Conservation (phyloP, 2,329 filamentous ascomycete genomes). For the Apiospora marii region DNA sequence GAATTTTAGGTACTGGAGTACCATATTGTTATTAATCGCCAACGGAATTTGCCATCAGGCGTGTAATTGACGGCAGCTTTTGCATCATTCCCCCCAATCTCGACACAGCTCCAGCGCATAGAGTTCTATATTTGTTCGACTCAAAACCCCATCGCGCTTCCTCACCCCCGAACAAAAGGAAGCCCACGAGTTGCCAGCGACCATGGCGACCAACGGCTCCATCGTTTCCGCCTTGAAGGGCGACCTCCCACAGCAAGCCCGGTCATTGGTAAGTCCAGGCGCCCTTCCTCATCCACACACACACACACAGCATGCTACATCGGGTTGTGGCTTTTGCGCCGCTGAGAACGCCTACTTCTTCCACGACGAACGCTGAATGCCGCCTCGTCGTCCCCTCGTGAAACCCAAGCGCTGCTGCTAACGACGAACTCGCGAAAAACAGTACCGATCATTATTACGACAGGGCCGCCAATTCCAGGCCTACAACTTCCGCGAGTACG, state of each 20-base stretch:
- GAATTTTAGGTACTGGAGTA: background rate
- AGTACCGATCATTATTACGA: conserved; percentile 94
- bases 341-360: background rate
- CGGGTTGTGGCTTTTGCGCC: background rate
- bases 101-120: background rate
- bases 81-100: conserved; percentile 9
- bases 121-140: background rate
- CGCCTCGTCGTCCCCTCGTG: background rate
- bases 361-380: background rate
- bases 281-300: no score
- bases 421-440: conserved; percentile 16
- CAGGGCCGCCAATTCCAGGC: conserved; percentile 86
- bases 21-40: background rate
- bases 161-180: background rate
- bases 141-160: background rate
- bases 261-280: conserved; percentile 57
- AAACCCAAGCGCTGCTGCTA: conserved; percentile 24
- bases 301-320: background rate
- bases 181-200: conserved; percentile 9
- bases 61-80: conserved; percentile 20
- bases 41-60: conserved; percentile 22
- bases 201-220: conserved; percentile 19
- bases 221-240: conserved; percentile 53
- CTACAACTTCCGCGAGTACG: conserved; percentile 99
- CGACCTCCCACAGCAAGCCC: conserved; percentile 64